A percentile compares a stretch with the other conserved stretches of the same genome.
Evolutionary conservation across 352 stramenopile genomes (phyloP).

Genomic region (Salisapilia sapeloensis): DNA sequence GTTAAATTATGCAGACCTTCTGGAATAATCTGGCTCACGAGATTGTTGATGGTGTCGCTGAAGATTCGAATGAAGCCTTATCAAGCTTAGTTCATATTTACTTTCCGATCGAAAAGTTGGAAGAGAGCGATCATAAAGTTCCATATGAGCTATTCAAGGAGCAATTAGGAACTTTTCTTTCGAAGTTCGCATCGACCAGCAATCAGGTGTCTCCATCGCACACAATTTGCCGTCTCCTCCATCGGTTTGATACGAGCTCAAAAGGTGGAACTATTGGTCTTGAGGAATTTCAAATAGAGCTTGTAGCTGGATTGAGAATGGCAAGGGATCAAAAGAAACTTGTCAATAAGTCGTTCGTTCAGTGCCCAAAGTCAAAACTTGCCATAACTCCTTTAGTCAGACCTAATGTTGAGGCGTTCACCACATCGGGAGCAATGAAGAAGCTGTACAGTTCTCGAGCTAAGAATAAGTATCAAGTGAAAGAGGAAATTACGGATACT

Average conservation of each 20-base stretch:
- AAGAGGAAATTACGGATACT: not conserved
- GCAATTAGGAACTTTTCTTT: too few relatives aligned
- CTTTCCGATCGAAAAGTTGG: too few relatives aligned
- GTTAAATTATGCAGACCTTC: slow-evolving; percentile 7
- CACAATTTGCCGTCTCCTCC: slow-evolving; percentile 12
- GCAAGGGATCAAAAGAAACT: too few relatives aligned
- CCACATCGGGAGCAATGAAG: slow-evolving; percentile 13
- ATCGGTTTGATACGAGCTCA: slow-evolving; percentile 16
- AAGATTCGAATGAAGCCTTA: too few relatives aligned
- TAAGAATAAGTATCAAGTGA: slow-evolving; percentile 2
- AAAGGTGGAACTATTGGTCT: too few relatives aligned
- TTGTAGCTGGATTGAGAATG: too few relatives aligned
- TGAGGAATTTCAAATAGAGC: too few relatives aligned
- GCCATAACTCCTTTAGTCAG: slow-evolving; percentile 9
- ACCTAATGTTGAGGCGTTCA: slow-evolving; percentile 17
- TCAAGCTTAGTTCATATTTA: too few relatives aligned
- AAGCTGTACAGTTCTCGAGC: slow-evolving; percentile 21
- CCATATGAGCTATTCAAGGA: too few relatives aligned
- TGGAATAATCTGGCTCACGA: slow-evolving; percentile 12
- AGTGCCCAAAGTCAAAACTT: slow-evolving; percentile 1
- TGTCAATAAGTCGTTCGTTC: slow-evolving; percentile 4
- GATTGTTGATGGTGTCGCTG: not conserved
- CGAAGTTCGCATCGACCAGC: too few relatives aligned
- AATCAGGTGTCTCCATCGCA: too few relatives aligned
- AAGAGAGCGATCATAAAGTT: too few relatives aligned